Evolutionary conservation across 2,329 filamentous ascomycete species (phyloP), one percentile per base, ranked within the genome.

Genomic region (Fusarium sp.): DNA sequence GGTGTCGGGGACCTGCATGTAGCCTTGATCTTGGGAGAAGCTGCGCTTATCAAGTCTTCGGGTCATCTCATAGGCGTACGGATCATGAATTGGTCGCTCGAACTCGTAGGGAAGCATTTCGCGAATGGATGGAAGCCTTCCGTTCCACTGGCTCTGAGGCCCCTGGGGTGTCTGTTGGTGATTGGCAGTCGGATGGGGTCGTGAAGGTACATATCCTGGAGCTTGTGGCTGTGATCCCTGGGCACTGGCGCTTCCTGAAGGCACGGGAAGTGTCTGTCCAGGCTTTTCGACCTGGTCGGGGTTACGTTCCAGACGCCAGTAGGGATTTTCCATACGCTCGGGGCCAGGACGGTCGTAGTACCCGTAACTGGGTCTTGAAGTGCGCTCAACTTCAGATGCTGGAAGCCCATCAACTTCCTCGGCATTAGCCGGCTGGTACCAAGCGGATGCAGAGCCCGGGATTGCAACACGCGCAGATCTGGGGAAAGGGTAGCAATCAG

Each of bases 101-200:
- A 42, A 47, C 28, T 41, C 53, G 10, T 53, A 57, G 13, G 59
- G 59, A 37, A 71, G 57, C 55, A 71, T 59, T 28, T 71, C 59
- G 7, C 55, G 68, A 23, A 70, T 68, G 2, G 68, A 53, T 10
- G 68, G 68, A 2, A 70, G 48, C 7, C 32, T 56, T 28, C 60
- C 47, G 11, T 46, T 28, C 27, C 55, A 66, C 13, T 59, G 25
- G 7, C 13, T 14, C 11, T 40, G 34, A 8, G 27, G 18, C 21
- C 42, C 68, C n/a, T 48, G 34, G 7, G 30, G 11, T 7, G 13
- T 3, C 21, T 20, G 46, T 25, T 30, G 56, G 41, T n/a, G n/a
- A n/a, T 28, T 18, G 14, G 32, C 27, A 46, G 54, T 25, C 13
- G 50, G 25, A 21, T 5, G 16, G 21, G 30, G 11, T 43, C 54